A percentile compares a stretch with the other conserved stretches of the same genome.
Conservation (phyloP, 169 alveolate genomes). For the Eimeria necatrix region DNA sequence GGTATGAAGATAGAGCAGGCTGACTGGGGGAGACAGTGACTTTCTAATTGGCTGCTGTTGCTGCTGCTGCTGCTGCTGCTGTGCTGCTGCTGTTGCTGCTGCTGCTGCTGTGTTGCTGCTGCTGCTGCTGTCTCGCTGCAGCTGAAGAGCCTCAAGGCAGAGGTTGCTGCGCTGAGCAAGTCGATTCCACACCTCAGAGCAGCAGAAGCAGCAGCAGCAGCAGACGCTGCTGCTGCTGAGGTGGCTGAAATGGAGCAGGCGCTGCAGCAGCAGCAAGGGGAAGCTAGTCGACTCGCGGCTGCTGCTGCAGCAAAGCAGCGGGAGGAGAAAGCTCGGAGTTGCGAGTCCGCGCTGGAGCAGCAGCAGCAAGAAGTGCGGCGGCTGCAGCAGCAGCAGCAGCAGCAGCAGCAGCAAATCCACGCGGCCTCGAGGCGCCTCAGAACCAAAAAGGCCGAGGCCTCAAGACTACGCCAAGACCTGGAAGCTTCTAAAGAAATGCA, state of each 20-base stretch:
- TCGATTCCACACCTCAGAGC: not conserved
- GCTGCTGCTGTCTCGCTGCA: constrained; percentile 29
- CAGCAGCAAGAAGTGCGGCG: not conserved
- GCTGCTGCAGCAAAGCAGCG: not conserved
- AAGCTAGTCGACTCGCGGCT: not conserved
- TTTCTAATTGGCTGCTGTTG: too few species aligned
- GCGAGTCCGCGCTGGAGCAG: not conserved
- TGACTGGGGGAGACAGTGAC: too few species aligned
- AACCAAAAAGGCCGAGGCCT: not conserved
- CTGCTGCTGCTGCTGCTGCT: too few species aligned
- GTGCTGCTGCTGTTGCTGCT: too few species aligned
- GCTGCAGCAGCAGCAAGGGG: not conserved
- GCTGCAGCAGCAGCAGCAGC: not conserved
- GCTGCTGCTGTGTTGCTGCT: not conserved
- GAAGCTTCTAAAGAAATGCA: not conserved
- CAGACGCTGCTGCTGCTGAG: not conserved
- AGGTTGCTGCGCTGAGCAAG: not conserved
- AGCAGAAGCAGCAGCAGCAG: not conserved
- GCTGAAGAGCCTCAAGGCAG: not conserved
- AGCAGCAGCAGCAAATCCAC: constrained; percentile 17
- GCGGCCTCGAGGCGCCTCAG: not conserved
- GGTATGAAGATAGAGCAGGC: too few species aligned
- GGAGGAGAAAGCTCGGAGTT: not conserved
- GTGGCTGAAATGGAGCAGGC: not conserved
- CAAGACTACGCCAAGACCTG: not conserved